Conservation (phyloP, 805 yeast genomes). For the Wickerhamomyces chambardii region DNA sequence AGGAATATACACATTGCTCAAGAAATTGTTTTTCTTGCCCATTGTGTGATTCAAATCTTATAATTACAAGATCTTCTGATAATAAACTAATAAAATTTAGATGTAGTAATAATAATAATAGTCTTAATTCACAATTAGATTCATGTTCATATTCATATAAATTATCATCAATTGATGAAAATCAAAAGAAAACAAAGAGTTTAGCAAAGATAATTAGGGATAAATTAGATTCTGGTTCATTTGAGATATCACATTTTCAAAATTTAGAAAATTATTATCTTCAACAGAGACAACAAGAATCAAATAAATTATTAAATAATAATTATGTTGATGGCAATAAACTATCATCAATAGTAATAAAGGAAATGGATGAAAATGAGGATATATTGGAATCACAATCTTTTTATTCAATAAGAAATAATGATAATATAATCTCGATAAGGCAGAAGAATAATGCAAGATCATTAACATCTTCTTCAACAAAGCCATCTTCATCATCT, state of each 20-base stretch:
- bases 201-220: conserved; percentile 8
- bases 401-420: neutral
- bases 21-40: conserved; percentile 20
- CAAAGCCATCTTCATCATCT: too few species aligned
- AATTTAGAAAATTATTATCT: conserved; percentile 12
- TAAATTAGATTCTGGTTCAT: conserved; percentile 1
- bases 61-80: conserved; percentile 1
- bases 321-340: neutral
- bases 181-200: conserved; percentile 1
- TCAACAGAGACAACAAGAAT: conserved; percentile 8
- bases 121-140: too few species aligned
- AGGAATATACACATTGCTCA: conserved; percentile 14
- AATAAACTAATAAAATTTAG: neutral
- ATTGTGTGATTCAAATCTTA: conserved; percentile 7
- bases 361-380: neutral
- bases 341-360: neutral
- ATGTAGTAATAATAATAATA: conserved; percentile 4
- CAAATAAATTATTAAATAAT: conserved; percentile 1
- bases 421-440: too few species aligned
- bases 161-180: too few species aligned
- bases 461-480: neutral
- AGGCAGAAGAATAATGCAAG: neutral
- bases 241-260: conserved; percentile 4
- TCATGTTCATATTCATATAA: neutral
- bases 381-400: neutral